Conservation (phyloP, 768 basidiomycete species). For the Naganishia friedmannii region DNA sequence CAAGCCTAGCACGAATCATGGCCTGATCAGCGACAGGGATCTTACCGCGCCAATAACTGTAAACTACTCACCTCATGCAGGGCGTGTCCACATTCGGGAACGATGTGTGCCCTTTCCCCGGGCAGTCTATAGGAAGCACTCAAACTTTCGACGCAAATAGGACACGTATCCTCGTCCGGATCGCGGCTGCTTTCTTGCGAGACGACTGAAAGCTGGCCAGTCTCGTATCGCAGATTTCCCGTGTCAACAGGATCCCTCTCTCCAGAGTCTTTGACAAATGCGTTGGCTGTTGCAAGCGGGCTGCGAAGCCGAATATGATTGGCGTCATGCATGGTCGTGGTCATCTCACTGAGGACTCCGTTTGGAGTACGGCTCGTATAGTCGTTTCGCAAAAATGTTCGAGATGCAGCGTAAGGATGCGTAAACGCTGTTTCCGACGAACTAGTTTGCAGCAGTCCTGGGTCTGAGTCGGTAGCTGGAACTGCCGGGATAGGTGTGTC, state of each 20-base stretch:
- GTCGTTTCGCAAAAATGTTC: background rate
- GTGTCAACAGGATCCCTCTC: background rate
- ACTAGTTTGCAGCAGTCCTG: background rate
- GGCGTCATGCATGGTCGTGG: background rate
- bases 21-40: background rate
- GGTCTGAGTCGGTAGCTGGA: background rate
- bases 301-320: background rate
- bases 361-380: background rate
- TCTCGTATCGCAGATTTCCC: background rate
- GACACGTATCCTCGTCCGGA: slow-evolving; percentile 86
- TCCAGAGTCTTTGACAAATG: background rate
- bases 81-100: slow-evolving; percentile 95
- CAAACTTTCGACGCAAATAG: slow-evolving; percentile 92
- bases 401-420: slow-evolving; percentile 4
- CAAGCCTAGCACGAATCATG: slow-evolving; percentile 66
- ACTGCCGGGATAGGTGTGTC: background rate
- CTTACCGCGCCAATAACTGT: background rate
- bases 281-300: background rate
- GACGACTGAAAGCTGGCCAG: slow-evolving; percentile 41
- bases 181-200: slow-evolving; percentile 42
- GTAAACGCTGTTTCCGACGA: background rate
- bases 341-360: background rate
- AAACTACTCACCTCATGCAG: slow-evolving; percentile 69
- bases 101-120: slow-evolving; percentile 95
- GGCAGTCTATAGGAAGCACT: slow-evolving; percentile 87